Base-by-base conservation (phyloP, 2,329 filamentous ascomycete genomes). In the Trichoderma sp. region DNA sequence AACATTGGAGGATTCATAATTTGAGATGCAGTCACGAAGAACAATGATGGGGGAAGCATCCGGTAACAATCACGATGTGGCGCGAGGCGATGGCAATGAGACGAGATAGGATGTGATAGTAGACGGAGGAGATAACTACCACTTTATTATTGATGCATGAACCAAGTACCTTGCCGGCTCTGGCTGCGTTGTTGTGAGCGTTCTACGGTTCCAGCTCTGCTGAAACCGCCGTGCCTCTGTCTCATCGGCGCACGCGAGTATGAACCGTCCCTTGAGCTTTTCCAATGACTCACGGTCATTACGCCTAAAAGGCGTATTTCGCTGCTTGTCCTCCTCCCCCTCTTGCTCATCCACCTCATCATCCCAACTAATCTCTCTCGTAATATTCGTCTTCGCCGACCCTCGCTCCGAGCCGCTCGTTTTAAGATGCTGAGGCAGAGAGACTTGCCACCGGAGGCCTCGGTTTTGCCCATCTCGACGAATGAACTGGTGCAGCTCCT, bases 381-480 rank as follows among this genome's bases (percentile, higher is more conserved):
- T 36, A 4, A 2, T 30, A 43, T 34, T 43, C 28, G 15, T 43
- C 24, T 32, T 53, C 9, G 34, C 2, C 4, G 26, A 26, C 5
- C 9, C 32, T 21, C 15, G 43, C 24, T 58, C 6, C 2, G 14
- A 15, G 2, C 8, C 15, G 26, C 34, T 26, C 62, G 63, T 34
- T 39, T 63, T 53, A 14, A 78, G 72, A 8, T 73, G 68, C 28
- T 74, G 73, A 21, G 74, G 76, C 47, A 62, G 39, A 28, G 58
- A 73, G n/a, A 76, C 72, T 1, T 82, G 65, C 77, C 77, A 78
- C 14, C 47, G 39, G 9, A 73, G 73, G 0, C 72, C 74, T 18
- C 85, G 82, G 32, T 79, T 78, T 6, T 65, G 65, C n/a, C 83
- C 84, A 76, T 88, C 86, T 12, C 79, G 79, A 5, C 76, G 76